Evolutionary conservation across 306 rosid species (phyloP), one percentile per base, ranked within the genome.

Genomic region (Parietaria judaica): DNA sequence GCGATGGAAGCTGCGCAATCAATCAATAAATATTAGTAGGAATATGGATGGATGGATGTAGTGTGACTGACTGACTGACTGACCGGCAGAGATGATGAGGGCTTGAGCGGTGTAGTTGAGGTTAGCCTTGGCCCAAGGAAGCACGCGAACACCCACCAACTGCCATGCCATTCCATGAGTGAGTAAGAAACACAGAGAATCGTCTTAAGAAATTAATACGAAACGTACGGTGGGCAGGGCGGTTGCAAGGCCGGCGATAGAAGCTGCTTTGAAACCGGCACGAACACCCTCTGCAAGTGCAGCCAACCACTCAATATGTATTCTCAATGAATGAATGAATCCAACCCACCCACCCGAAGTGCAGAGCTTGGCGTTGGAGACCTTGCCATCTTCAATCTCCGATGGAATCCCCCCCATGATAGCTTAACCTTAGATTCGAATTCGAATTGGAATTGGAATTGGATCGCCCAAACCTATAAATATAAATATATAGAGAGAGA

Each of bases 71-170:
- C n/a, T n/a, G n/a, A n/a, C n/a, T n/a, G n/a, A n/a, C n/a, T n/a
- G n/a, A n/a, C 98, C 94, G n/a, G 72, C 84, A 46, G 95, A 88
- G 73, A 88, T 92, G 58, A 88, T 86, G 57, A 92, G 95, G 64
- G 98, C 96, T 81, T 88, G 94, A 66, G 86, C 98, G 55, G 94
- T 88, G 51, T 88, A 84, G 67, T 88, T 92, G 68, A 88, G 92
- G 83, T 92, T 92, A 59, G 84, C 88, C 79, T 86, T 92, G 7
- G 96, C 96, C 98, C 98, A 92, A n/a, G 96, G 98, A 76, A 92
- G 1, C 70, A 44, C 46, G 9, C 95, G 92, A 72, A 88, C 95
- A 11, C 88, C 98, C 66, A 77, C 60, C 70, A 92, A 70, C 98
- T 92, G 76, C 14, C 15, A 67, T 55, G n/a, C 15, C 10, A 46